Evolutionary conservation across 78 protist genomes (phyloP).

Genomic region (Thecamonas trahens): DNA sequence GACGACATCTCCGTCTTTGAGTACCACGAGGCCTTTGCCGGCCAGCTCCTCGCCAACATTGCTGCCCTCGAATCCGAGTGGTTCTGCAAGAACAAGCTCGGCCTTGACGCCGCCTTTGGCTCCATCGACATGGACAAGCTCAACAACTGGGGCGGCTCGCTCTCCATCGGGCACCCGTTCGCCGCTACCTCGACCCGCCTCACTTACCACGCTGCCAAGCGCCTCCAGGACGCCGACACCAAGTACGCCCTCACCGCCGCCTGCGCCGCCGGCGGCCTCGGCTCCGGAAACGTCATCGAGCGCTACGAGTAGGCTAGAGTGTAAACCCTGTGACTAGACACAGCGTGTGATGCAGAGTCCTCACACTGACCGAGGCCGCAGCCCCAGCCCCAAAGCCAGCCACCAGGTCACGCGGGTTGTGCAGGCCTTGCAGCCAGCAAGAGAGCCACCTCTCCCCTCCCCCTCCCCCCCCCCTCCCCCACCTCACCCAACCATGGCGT

Average conservation of each 20-base stretch:
- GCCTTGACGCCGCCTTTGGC: not conserved
- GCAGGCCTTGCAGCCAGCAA: too few species aligned
- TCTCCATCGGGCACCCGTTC: constrained; percentile 63
- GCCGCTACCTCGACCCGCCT: constrained; percentile 57
- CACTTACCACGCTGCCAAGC: constrained; percentile 21
- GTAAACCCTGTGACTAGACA: too few species aligned
- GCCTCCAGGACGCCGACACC: constrained; percentile 6
- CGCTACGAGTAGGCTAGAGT: too few species aligned
- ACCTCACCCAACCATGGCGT: too few species aligned
- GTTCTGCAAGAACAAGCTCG: constrained; percentile 11
- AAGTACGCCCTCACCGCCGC: constrained; percentile 41
- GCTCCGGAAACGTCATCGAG: constrained; percentile 17
- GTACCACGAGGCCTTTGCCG: constrained; percentile 83
- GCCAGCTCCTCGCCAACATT: constrained; percentile 51
- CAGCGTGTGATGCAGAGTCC: too few species aligned
- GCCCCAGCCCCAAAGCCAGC: too few species aligned
- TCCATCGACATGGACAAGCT: constrained; percentile 22
- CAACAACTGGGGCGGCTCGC: constrained; percentile 58
- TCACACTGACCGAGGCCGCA: too few species aligned
- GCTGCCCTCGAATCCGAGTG: constrained; percentile 38
- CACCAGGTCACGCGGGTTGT: too few species aligned
- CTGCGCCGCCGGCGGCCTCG: constrained; percentile 65
- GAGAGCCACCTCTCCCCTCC: too few species aligned
- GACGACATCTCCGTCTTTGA: constrained; percentile 59
- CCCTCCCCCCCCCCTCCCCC: too few species aligned